phyloP scores from a whole-genome alignment of 352 stramenopile genomes.

The Phytophthora fragariae region DNA sequence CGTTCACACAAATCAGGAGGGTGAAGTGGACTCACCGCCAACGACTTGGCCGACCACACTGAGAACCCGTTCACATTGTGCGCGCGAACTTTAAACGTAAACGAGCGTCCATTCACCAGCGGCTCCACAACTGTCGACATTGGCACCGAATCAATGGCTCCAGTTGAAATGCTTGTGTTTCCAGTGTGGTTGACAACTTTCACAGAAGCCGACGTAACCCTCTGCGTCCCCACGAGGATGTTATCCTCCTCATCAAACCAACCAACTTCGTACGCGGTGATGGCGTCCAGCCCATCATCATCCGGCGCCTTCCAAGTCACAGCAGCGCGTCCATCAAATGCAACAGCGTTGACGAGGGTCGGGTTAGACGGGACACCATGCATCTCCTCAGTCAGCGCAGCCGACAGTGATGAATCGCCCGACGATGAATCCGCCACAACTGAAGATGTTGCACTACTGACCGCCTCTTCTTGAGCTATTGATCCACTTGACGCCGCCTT shows the following conservation, averaged over 20 bases:
- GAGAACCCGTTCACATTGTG: slow-evolving; percentile 73
- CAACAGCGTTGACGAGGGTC: slow-evolving; percentile 61
- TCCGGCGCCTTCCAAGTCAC: slow-evolving; percentile 71
- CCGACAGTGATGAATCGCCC: background rate
- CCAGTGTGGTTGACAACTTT: slow-evolving; percentile 20
- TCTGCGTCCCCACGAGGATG: slow-evolving; percentile 51
- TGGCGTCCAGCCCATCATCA: slow-evolving; percentile 68
- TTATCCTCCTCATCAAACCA: slow-evolving; percentile 66
- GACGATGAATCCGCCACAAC: background rate
- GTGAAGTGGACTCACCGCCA: slow-evolving; percentile 73
- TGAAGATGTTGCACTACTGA: background rate
- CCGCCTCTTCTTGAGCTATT: background rate
- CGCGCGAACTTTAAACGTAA: slow-evolving; percentile 76
- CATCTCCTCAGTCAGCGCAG: slow-evolving; percentile 31
- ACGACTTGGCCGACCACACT: slow-evolving; percentile 76
- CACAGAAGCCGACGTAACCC: slow-evolving; percentile 36
- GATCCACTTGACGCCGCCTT: background rate
- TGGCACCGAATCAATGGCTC: slow-evolving; percentile 30
- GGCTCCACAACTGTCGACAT: slow-evolving; percentile 53
- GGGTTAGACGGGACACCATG: slow-evolving; percentile 74
- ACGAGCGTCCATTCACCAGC: slow-evolving; percentile 68
- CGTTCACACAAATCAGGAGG: slow-evolving; percentile 73
- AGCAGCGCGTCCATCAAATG: slow-evolving; percentile 59
- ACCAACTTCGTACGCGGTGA: slow-evolving; percentile 67
- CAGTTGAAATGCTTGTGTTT: slow-evolving; percentile 13